phyloP scores from a whole-genome alignment of 139 green algal species.

The Ettlia oleoabundans region DNA sequence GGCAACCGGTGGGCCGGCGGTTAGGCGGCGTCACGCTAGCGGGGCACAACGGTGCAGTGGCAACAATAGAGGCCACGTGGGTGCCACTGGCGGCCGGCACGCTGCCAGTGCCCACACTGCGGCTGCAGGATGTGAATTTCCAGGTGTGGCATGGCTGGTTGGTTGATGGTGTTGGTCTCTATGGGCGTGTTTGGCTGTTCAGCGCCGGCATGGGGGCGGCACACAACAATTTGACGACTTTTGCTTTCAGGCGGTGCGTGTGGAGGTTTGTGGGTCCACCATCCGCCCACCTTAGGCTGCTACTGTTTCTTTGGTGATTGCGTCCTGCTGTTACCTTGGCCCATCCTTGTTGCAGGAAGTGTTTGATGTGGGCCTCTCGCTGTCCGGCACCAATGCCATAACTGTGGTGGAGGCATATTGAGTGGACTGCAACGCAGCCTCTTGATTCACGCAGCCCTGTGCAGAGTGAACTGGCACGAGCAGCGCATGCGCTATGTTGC shows the following conservation, averaged over 20 bases:
- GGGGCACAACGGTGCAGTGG: constrained; percentile 28
- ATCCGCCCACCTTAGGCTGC: not conserved
- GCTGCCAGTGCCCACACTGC: constrained; percentile 55
- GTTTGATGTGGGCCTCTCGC: constrained; percentile 12
- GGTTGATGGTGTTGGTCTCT: not conserved
- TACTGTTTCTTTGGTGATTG: not conserved
- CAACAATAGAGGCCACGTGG: constrained; percentile 62
- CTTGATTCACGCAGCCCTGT: not conserved
- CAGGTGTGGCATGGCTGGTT: not conserved
- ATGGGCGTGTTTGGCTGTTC: not conserved
- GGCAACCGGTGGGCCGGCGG: constrained; percentile 27
- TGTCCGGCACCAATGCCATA: not conserved
- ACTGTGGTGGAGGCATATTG: not conserved
- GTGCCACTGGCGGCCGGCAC: constrained; percentile 42
- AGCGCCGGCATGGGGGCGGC: not conserved
- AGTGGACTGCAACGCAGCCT: not conserved
- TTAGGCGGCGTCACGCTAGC: constrained; percentile 37
- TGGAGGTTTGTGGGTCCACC: not conserved
- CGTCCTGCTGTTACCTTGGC: not conserved
- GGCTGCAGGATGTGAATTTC: not conserved
- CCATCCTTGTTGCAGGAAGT: constrained; percentile 3
- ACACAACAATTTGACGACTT: not conserved
- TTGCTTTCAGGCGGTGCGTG: not conserved
- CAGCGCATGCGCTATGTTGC: no score
- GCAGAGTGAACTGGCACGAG: no score